phyloP scores from a whole-genome alignment of 441 rosid species.

The Eutrema salsugineum region DNA sequence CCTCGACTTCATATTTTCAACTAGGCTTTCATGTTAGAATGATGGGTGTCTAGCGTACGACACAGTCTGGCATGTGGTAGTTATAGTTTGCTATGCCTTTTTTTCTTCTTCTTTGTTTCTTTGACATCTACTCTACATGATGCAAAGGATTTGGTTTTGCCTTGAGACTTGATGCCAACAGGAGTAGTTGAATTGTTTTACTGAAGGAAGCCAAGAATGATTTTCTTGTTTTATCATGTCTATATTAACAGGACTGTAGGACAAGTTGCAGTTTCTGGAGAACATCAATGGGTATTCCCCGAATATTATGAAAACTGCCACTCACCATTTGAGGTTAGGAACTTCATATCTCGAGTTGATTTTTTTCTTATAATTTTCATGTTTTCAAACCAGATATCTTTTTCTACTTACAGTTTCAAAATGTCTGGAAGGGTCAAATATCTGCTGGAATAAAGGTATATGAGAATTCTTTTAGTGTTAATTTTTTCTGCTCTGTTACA shows the following conservation, averaged over 20 bases:
- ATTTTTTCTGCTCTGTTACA: not conserved
- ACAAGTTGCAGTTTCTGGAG: conserved; percentile 80
- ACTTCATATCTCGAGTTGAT: not conserved
- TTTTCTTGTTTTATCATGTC: conserved; percentile 12
- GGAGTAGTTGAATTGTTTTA: not conserved
- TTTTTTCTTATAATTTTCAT: not conserved
- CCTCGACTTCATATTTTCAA: not conserved
- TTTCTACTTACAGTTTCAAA: conserved; percentile 50
- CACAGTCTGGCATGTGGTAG: not conserved
- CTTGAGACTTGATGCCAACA: not conserved
- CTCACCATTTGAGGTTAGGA: conserved; percentile 58
- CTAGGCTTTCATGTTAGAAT: conserved; percentile 5
- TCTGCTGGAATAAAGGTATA: conserved; percentile 80
- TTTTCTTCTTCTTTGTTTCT: not conserved
- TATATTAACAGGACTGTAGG: conserved; percentile 72
- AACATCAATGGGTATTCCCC: conserved; percentile 72
- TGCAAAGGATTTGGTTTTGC: not conserved
- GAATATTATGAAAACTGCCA: conserved; percentile 39
- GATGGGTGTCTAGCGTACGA: not conserved
- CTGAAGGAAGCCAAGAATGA: not conserved
- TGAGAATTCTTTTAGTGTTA: not conserved
- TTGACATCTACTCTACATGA: not conserved
- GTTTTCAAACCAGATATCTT: not conserved
- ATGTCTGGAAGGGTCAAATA: conserved; percentile 81
- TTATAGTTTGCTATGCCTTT: not conserved